phyloP scores from a whole-genome alignment of 345 rosid species.

The Brassica rapa region DNA sequence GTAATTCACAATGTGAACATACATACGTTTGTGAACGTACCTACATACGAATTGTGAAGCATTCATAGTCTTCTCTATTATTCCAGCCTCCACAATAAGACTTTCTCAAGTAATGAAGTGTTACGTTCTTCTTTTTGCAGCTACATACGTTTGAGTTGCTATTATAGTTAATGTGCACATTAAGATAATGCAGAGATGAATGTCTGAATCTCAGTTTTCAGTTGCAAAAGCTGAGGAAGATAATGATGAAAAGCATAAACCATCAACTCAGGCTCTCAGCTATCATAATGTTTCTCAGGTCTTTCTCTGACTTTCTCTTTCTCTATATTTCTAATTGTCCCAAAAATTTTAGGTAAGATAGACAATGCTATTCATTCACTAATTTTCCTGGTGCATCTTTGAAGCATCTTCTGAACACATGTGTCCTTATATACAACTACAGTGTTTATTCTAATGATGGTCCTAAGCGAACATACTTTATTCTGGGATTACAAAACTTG shows the following conservation, averaged over 20 bases:
- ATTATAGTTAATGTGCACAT: background rate
- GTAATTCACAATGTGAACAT: background rate
- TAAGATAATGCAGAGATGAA: background rate
- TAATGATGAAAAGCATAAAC: background rate
- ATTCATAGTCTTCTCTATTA: background rate
- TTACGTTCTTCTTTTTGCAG: background rate
- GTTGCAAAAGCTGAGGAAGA: background rate
- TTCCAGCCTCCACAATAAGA: background rate
- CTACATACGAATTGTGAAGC: background rate
- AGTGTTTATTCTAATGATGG: background rate
- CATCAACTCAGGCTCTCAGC: background rate
- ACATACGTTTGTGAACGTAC: background rate
- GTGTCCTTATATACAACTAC: background rate
- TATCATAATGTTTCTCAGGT: background rate
- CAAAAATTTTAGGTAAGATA: background rate
- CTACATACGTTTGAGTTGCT: background rate
- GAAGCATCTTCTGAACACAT: background rate
- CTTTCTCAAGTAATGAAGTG: background rate
- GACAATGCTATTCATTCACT: background rate
- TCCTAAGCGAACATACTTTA: background rate
- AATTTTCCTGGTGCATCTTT: background rate
- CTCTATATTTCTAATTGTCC: background rate
- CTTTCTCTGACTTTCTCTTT: background rate
- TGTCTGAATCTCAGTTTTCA: too few species aligned
- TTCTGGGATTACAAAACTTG: background rate